phyloP scores from a whole-genome alignment of 805 yeast species.

The Metschnikowia cubensis region DNA sequence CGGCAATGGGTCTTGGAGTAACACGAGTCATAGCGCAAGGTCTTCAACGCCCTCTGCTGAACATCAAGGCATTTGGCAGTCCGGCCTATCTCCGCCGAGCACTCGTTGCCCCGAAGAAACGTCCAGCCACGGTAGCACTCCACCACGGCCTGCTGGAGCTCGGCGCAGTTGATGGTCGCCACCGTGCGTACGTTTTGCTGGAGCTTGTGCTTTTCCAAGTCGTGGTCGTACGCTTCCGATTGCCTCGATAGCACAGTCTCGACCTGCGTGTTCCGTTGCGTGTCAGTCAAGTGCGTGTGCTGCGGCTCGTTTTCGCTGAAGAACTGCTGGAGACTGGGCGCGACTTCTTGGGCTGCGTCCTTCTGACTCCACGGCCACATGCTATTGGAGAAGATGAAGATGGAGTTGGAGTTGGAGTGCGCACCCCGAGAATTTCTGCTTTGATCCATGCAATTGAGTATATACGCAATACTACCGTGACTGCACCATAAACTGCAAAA shows the following conservation, averaged over 20 bases:
- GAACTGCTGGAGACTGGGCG: constrained; percentile 30
- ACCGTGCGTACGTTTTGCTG: constrained; percentile 24
- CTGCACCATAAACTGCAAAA: no score
- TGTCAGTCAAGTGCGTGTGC: constrained; percentile 3
- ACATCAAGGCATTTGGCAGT: constrained; percentile 29
- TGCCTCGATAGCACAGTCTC: constrained; percentile 22
- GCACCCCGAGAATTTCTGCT: no score
- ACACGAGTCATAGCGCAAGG: constrained; percentile 35
- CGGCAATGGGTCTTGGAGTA: constrained; percentile 32
- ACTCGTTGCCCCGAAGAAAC: constrained; percentile 25
- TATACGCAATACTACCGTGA: no score
- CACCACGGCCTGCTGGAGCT: constrained; percentile 33
- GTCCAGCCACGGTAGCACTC: constrained; percentile 35
- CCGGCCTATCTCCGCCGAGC: constrained; percentile 27
- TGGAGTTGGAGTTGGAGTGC: neutral
- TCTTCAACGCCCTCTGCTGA: constrained; percentile 34
- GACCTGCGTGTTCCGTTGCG: constrained; percentile 26
- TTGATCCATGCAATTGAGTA: no score
- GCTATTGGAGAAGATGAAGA: neutral
- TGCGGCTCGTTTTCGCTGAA: constrained; percentile 31
- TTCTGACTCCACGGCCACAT: constrained; percentile 12
- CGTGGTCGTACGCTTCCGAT: constrained; percentile 19
- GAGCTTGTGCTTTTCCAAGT: constrained; percentile 30
- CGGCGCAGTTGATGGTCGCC: constrained; percentile 37
- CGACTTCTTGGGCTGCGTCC: constrained; percentile 22